phyloP scores from a whole-genome alignment of 495 filamentous ascomycete genomes.

The Poronia punctata region DNA sequence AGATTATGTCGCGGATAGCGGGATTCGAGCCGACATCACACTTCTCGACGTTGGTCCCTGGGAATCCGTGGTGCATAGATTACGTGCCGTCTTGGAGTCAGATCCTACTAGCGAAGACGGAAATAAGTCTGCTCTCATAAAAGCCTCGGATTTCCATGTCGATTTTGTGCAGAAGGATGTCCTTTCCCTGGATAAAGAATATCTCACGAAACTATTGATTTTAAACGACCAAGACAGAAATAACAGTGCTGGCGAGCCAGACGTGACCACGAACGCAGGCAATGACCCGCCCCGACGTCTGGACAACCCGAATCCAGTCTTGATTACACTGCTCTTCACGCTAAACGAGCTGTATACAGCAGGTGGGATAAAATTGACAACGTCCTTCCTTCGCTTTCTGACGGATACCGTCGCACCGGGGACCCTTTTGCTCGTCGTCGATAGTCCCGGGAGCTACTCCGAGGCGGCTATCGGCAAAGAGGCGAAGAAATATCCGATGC shows the following conservation, averaged over 20 bases:
- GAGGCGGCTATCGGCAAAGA: slow-evolving; percentile 57
- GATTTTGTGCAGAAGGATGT: slow-evolving; percentile 57
- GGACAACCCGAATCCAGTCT: slow-evolving; percentile 22
- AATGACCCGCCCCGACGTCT: slow-evolving; percentile 13
- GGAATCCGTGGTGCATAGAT: slow-evolving; percentile 49
- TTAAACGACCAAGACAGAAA: background rate
- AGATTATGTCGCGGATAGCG: slow-evolving; percentile 45
- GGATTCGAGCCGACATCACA: slow-evolving; percentile 35
- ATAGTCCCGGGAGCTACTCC: slow-evolving; percentile 90
- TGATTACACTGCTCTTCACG: slow-evolving; percentile 87
- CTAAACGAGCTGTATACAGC: slow-evolving; percentile 89
- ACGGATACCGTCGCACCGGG: slow-evolving; percentile 48
- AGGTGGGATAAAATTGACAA: slow-evolving; percentile 64
- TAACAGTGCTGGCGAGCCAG: too few relatives aligned
- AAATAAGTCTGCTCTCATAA: slow-evolving; percentile 32
- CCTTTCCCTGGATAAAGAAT: slow-evolving; percentile 40
- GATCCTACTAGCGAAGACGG: too few relatives aligned
- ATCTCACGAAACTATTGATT: slow-evolving; percentile 34
- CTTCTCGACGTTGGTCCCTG: slow-evolving; percentile 79
- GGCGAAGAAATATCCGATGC: slow-evolving; percentile 80
- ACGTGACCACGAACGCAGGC: too few relatives aligned
- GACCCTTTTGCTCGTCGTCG: slow-evolving; percentile 74
- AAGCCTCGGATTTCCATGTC: slow-evolving; percentile 31
- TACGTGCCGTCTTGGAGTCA: slow-evolving; percentile 42
- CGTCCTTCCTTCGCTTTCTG: slow-evolving; percentile 61